Percentiles rank a stretch among this genome's conserved stretches.
phyloP scores from a whole-genome alignment of 2,329 filamentous ascomycete genomes.

The Iodosphaeria phyllophila region DNA sequence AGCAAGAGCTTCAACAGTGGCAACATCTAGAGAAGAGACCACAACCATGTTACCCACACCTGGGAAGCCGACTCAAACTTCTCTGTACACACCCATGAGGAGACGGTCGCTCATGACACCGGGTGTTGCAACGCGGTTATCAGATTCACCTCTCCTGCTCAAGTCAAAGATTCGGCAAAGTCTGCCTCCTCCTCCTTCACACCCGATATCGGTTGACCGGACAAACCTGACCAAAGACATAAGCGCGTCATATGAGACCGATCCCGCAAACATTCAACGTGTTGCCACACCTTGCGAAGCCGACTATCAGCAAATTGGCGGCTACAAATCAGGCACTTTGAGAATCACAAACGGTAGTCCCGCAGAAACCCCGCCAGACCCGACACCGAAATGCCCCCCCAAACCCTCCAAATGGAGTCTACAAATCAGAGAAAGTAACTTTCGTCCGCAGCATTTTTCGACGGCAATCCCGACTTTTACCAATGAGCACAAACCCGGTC shows the following conservation, averaged over 20 bases:
- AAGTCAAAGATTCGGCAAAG: constrained; percentile 7
- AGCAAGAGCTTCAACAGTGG: no score
- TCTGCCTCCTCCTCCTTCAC: constrained; percentile 8
- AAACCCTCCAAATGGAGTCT: background rate
- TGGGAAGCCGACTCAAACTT: no score
- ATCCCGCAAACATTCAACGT: constrained; percentile 14
- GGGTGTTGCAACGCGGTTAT: constrained; percentile 12
- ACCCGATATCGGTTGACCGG: constrained; percentile 8
- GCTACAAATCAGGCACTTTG: constrained; percentile 42
- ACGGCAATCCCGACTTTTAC: no score
- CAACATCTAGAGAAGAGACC: no score
- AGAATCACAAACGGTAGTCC: constrained; percentile 45
- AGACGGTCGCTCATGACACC: constrained; percentile 12
- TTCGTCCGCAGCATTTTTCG: no score
- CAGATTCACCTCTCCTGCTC: constrained; percentile 2
- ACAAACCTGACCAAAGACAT: constrained; percentile 3
- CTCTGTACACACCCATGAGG: constrained; percentile 14
- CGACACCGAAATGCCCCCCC: constrained; percentile 2
- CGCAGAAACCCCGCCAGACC: constrained; percentile 18
- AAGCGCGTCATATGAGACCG: constrained; percentile 3
- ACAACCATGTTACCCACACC: no score
- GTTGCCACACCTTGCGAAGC: constrained; percentile 30
- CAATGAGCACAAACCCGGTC: no score
- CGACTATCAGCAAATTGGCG: constrained; percentile 41
- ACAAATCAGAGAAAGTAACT: no score